These are phyloP conservation scores for Botrytis squamosa DNA, from an alignment of 2,329 filamentous ascomycete species.

Conservation along the genomic window DNA sequence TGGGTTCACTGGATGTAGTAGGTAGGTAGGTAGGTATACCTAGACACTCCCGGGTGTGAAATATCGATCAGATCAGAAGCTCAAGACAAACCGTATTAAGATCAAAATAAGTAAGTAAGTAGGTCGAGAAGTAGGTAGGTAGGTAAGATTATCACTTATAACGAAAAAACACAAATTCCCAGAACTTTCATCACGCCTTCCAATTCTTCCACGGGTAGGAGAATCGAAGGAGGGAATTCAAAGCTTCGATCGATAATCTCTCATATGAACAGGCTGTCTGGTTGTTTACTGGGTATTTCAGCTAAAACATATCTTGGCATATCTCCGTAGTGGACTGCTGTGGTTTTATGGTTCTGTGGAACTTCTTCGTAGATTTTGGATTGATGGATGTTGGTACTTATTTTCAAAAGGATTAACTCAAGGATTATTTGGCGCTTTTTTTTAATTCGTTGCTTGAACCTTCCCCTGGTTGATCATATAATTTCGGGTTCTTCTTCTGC, in stretches of 20 bases:
- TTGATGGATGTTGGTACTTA: constrained; percentile 1
- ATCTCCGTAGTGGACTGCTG: background rate
- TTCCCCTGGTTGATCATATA: background rate
- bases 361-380: background rate
- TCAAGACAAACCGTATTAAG: background rate
- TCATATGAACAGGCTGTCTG: background rate
- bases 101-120: background rate
- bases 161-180: background rate
- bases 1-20: background rate
- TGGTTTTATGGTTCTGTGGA: constrained; percentile 3
- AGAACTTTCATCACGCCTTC: constrained; percentile 6
- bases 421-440: constrained; percentile 12
- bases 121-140: background rate
- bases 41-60: background rate
- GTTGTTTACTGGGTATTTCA: background rate
- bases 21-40: background rate
- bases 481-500: background rate
- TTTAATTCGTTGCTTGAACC: background rate
- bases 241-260: background rate
- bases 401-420: constrained; percentile 11
- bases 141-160: background rate
- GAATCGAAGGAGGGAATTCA: background rate
- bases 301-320: constrained; percentile 11
- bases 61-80: background rate
- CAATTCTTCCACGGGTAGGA: constrained; percentile 6